Evolutionary conservation across 306 rosid genomes (phyloP), one percentile per base, ranked within the genome.

Genomic region (Cucurbita moschata): DNA sequence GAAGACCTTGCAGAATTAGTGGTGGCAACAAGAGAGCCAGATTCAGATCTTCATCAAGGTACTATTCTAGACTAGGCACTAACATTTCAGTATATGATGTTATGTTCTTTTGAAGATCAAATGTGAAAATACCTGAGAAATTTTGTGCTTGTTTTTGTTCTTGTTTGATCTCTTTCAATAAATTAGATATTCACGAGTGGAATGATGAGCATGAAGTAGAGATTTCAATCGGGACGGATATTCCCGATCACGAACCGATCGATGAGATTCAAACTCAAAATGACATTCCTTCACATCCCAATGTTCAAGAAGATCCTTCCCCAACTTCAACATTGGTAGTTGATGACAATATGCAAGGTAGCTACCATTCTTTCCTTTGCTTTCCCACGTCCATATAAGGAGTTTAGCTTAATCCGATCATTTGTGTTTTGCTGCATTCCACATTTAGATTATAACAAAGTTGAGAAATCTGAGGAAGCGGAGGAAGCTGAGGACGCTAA

Each of bases 141-240:
- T 19, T 21, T 18, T 64, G 44, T 64, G 46, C 18, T 39, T 18
- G 1, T 63, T 64, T 40, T 6, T 67, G 39, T 44, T 23, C 38
- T 65, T 66, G 54, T 46, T 21, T 42, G 11, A 1, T 65, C n/a
- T 55, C 15, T 61, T 72, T 43, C 44, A 26, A 30, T 80, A 68
- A 15, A 50, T 81, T 79, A 76, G 88, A 79, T 60, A 72, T 82
- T 57, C 77, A 82, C 79, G 79, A 77, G 84, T 82, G 72, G 47
- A 79, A 66, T 38, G 82, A 89, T 67, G 96, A 89, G 77, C 81
- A 44, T 76, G 96, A 90, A 71, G 87, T 85, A 59, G 97, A 90
- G 63, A 86, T 94, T 60, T 89, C 95, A 64, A 89, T 83, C 43
- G 98, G 95, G 78, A 85, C 96, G 56, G 92, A 94, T 43, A 94